phyloP scores from a whole-genome alignment of 306 rosid species.

The Cyclanthera cordifolia region DNA sequence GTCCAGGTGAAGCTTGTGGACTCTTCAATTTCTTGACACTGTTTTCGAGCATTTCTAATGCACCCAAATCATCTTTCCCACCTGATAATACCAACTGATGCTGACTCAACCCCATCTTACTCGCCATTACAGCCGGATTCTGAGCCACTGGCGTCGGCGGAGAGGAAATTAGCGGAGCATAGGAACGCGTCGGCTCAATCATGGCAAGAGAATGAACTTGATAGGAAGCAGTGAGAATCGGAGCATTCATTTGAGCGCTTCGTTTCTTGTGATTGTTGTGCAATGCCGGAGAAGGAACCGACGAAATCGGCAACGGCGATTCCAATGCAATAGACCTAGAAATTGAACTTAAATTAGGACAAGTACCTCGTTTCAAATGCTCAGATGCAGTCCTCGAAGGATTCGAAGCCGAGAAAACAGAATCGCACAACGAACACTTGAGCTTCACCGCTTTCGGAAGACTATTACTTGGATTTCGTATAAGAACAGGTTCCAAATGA shows the following conservation, averaged over 20 bases:
- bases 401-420: constrained; percentile 86
- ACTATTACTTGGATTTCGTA: constrained; percentile 46
- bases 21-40: constrained; percentile 80
- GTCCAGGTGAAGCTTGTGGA: constrained; percentile 49
- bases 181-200: constrained; percentile 46
- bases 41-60: constrained; percentile 79
- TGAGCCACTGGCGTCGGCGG: constrained; percentile 22
- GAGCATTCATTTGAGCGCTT: constrained; percentile 32
- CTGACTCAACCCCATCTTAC: constrained; percentile 21
- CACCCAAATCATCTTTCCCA: constrained; percentile 72
- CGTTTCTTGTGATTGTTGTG: constrained; percentile 54
- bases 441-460: constrained; percentile 81
- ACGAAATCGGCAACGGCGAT: constrained; percentile 70
- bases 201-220: constrained; percentile 57
- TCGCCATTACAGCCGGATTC: constrained; percentile 22
- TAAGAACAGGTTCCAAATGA: constrained; percentile 70
- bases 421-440: constrained; percentile 65
- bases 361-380: constrained; percentile 81
- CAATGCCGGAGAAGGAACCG: constrained; percentile 47
- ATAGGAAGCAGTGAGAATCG: constrained; percentile 19
- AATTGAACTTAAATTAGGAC: constrained; percentile 61
- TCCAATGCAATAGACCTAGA: constrained; percentile 37
- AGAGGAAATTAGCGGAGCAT: constrained; percentile 31
- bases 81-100: constrained; percentile 71
- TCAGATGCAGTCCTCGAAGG: constrained; percentile 91